Conservation (phyloP, 2,329 filamentous ascomycete species). For the Ambrosiella beaveri region DNA sequence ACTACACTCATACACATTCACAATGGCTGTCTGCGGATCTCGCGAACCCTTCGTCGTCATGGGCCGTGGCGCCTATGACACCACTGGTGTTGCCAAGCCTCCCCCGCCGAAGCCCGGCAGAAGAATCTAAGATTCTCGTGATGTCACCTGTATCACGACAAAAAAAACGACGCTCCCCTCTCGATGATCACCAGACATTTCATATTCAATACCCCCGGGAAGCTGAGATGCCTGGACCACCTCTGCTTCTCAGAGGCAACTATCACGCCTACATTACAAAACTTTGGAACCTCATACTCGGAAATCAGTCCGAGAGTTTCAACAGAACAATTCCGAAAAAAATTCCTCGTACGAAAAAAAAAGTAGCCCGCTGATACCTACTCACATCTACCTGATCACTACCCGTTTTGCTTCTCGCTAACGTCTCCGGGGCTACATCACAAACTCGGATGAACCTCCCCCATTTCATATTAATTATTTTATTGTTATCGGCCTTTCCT, state of each 20-base stretch:
- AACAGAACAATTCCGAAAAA: neutral
- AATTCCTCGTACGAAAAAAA: neutral
- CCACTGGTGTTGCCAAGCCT: slow-evolving; percentile 32
- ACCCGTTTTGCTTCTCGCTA: neutral
- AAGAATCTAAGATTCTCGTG: neutral
- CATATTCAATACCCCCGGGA: no score
- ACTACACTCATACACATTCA: slow-evolving; percentile 14
- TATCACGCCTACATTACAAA: neutral
- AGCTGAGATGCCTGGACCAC: no score
- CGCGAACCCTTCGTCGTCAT: slow-evolving; percentile 25
- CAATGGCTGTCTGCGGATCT: slow-evolving; percentile 22
- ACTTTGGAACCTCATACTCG: neutral
- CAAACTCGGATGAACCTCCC: no score
- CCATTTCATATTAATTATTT: neutral
- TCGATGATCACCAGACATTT: neutral
- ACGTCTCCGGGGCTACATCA: no score
- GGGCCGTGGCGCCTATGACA: slow-evolving; percentile 35
- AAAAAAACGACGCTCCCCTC: neutral
- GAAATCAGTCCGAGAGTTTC: neutral
- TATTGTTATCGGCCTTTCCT: neutral
- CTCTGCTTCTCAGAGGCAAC: neutral
- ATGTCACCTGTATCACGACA: neutral
- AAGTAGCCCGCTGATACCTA: neutral
- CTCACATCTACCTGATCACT: neutral
- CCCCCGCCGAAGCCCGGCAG: slow-evolving; percentile 22